Conservation (phyloP, 495 filamentous ascomycete genomes). For the Penicillium roqueforti region DNA sequence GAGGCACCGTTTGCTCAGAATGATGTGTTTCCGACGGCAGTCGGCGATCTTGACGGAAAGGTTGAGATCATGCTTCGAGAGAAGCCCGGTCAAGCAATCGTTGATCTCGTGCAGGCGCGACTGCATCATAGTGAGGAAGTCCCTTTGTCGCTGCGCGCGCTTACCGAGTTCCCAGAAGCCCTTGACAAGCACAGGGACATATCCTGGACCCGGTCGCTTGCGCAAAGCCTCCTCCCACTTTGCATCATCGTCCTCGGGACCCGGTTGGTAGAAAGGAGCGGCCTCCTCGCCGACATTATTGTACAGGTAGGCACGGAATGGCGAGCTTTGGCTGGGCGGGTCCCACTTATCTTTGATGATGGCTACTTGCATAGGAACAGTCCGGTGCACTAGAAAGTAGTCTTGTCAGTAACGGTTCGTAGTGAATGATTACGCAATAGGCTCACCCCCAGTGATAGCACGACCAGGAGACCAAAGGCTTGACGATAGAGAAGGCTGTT, state of each 20-base stretch:
- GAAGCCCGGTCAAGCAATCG: conserved; percentile 67
- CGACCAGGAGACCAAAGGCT: conserved; percentile 48
- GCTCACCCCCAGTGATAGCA: conserved; percentile 42
- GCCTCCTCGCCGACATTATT: conserved; percentile 77
- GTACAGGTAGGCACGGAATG: conserved; percentile 90
- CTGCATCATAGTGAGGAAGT: conserved; percentile 67
- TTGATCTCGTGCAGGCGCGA: conserved; percentile 89
- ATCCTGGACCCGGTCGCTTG: conserved; percentile 72
- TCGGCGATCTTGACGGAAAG: conserved; percentile 76
- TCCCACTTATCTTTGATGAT: conserved; percentile 83
- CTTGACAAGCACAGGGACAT: conserved; percentile 67
- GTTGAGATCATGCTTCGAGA: conserved; percentile 77
- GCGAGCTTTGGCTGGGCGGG: conserved; percentile 61
- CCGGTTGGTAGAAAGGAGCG: conserved; percentile 78
- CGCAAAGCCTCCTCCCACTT: conserved; percentile 93
- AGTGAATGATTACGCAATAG: neutral
- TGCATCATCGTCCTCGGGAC: conserved; percentile 67
- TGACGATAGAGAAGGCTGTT: conserved; percentile 38
- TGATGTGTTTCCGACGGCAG: conserved; percentile 72
- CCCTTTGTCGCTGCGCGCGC: conserved; percentile 72
- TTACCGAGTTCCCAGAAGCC: conserved; percentile 69
- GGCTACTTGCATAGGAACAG: conserved; percentile 78
- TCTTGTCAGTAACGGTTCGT: conserved; percentile 4
- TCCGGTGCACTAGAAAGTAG: conserved; percentile 56
- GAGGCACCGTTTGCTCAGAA: conserved; percentile 75